phyloP scores from a whole-genome alignment of 129 eudicot species.

The Flaveria sonorensis region DNA sequence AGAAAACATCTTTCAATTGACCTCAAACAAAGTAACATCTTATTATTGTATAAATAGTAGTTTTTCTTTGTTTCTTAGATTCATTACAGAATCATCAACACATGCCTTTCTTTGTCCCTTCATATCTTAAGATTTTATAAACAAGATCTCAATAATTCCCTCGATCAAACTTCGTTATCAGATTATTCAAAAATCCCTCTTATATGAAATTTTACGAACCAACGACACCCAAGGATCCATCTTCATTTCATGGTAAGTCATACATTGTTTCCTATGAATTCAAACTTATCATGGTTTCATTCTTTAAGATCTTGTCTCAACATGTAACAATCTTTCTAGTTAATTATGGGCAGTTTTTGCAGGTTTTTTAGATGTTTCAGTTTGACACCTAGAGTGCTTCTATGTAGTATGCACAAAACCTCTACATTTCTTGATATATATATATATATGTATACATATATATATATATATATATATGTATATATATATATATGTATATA shows the following conservation, averaged over 20 bases:
- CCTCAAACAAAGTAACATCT: conserved; percentile 40
- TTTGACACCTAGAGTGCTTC: conserved; percentile 11
- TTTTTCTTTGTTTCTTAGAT: conserved; percentile 35
- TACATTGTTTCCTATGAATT: conserved; percentile 4
- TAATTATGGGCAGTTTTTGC: conserved; percentile 7
- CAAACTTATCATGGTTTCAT: conserved; percentile 25
- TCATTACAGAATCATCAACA: conserved; percentile 41
- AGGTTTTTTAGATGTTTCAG: background rate
- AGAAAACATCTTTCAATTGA: conserved; percentile 26
- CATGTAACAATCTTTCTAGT: conserved; percentile 12
- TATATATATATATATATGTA: background rate
- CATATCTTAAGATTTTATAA: conserved; percentile 18
- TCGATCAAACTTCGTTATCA: conserved; percentile 14
- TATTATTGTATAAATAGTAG: background rate
- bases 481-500: too few relatives aligned
- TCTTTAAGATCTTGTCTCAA: conserved; percentile 14
- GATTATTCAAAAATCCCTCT: background rate
- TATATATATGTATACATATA: background rate
- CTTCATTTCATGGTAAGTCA: conserved; percentile 33
- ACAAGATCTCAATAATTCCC: conserved; percentile 9
- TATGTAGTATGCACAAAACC: conserved; percentile 7
- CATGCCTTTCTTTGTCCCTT: conserved; percentile 40
- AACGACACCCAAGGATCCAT: background rate
- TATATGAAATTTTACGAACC: background rate
- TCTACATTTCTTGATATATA: conserved; percentile 2